Evolutionary conservation across 2,329 filamentous ascomycete species (phyloP).

Genomic region (Xylariaceae sp.): DNA sequence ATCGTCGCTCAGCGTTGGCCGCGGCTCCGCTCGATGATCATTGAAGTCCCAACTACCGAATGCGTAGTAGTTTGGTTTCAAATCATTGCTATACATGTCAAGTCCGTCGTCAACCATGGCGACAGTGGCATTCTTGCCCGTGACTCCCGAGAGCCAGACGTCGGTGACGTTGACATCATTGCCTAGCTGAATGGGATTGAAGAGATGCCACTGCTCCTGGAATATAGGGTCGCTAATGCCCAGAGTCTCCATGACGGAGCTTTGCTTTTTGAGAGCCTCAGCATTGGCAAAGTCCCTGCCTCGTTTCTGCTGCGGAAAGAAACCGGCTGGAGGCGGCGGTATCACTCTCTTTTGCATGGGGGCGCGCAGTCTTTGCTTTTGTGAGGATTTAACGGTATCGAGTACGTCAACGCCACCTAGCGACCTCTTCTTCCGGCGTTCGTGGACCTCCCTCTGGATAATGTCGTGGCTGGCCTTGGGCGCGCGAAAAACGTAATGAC

Average conservation of each 20-base stretch:
- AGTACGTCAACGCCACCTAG: constrained; percentile 52
- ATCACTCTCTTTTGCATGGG: constrained; percentile 50
- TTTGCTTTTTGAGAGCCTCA: constrained; percentile 51
- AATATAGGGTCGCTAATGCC: constrained; percentile 87
- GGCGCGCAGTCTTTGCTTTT: constrained; percentile 60
- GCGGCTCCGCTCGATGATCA: constrained; percentile 71
- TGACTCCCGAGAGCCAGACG: constrained; percentile 85
- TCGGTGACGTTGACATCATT: constrained; percentile 97
- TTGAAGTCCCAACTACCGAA: constrained; percentile 96
- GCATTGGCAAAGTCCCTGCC: constrained; percentile 28
- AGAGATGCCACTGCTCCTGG: constrained; percentile 89
- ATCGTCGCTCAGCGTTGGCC: constrained; percentile 77
- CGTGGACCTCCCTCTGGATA: constrained; percentile 48
- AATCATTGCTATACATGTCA: constrained; percentile 90
- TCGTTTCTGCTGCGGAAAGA: constrained; percentile 21
- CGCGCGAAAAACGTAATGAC: constrained; percentile 83
- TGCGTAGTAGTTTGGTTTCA: constrained; percentile 90
- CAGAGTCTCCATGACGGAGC: constrained; percentile 58
- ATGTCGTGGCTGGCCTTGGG: constrained; percentile 56
- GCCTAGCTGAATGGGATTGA: constrained; percentile 72
- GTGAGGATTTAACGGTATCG: constrained; percentile 68
- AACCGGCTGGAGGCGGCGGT: constrained; percentile 35
- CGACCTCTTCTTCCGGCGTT: constrained; percentile 56
- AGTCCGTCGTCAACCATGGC: constrained; percentile 95
- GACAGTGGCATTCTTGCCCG: constrained; percentile 80